Evolutionary conservation across 2,329 filamentous ascomycete genomes (phyloP).

Genomic region (Furcasterigmium furcatum): DNA sequence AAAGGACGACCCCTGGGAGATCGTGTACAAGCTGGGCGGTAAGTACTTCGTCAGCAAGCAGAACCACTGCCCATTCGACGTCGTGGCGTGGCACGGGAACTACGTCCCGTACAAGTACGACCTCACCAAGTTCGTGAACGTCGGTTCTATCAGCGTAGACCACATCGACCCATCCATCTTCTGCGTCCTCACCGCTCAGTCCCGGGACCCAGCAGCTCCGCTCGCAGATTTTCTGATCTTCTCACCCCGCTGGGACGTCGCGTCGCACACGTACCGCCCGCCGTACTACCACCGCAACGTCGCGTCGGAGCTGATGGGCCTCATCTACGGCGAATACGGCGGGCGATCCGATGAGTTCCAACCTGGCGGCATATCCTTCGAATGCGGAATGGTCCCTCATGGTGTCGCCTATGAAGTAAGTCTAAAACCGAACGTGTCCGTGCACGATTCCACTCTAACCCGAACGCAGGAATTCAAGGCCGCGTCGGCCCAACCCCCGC

Average conservation of each 20-base stretch:
- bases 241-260: slow-evolving; percentile 57
- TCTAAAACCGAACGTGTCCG: too few relatives aligned
- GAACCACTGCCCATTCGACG: slow-evolving; percentile 61
- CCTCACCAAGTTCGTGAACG: slow-evolving; percentile 59
- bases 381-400: too few relatives aligned
- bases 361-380: too few relatives aligned
- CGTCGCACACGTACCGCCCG: slow-evolving; percentile 53
- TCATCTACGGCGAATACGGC: slow-evolving; percentile 41
- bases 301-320: slow-evolving; percentile 45
- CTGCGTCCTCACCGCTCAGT: slow-evolving; percentile 52
- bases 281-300: slow-evolving; percentile 56
- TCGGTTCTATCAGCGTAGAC: slow-evolving; percentile 60
- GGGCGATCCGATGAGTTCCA: too few relatives aligned
- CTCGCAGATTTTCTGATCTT: slow-evolving; percentile 59
- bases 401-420: too few relatives aligned
- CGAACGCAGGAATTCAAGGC: too few relatives aligned
- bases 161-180: slow-evolving; percentile 66
- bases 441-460: too few relatives aligned
- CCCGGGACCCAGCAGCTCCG: slow-evolving; percentile 47
- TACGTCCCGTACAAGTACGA: slow-evolving; percentile 70
- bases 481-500: too few relatives aligned
- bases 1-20: slow-evolving; percentile 37
- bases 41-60: slow-evolving; percentile 56
- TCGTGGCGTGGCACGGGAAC: slow-evolving; percentile 67
- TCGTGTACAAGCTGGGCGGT: slow-evolving; percentile 56